phyloP scores from a whole-genome alignment of 495 filamentous ascomycete genomes.

The Hyphodiscus hymeniophilus region DNA sequence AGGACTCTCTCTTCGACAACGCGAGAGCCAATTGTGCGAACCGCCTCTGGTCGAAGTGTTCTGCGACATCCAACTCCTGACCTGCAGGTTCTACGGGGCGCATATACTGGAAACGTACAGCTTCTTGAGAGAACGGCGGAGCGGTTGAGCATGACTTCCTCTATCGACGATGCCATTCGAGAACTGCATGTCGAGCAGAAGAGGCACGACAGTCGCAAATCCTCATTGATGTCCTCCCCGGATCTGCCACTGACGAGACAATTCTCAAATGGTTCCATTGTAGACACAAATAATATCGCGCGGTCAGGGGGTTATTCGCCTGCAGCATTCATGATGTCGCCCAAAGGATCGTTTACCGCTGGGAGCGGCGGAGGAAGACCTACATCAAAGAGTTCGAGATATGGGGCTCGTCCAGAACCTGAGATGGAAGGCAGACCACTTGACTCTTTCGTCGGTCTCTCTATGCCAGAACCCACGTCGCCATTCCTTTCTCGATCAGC shows the following conservation, averaged over 20 bases:
- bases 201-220: slow-evolving; percentile 51
- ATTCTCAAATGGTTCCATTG: slow-evolving; percentile 57
- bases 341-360: slow-evolving; percentile 52
- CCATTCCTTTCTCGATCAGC: slow-evolving; percentile 13
- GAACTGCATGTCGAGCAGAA: slow-evolving; percentile 74
- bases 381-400: slow-evolving; percentile 42
- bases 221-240: slow-evolving; percentile 35
- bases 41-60: slow-evolving; percentile 50
- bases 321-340: slow-evolving; percentile 55
- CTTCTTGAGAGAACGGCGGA: slow-evolving; percentile 77
- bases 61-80: slow-evolving; percentile 73
- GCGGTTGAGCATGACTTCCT: slow-evolving; percentile 67
- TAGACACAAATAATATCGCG: slow-evolving; percentile 56
- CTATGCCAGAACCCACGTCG: slow-evolving; percentile 19
- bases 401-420: slow-evolving; percentile 45
- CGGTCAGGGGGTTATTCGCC: slow-evolving; percentile 68
- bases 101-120: slow-evolving; percentile 66
- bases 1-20: background rate
- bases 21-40: slow-evolving; percentile 44
- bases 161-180: slow-evolving; percentile 74
- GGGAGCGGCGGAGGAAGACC: slow-evolving; percentile 49
- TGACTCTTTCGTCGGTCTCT: slow-evolving; percentile 25
- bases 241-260: slow-evolving; percentile 26
- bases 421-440: slow-evolving; percentile 35
- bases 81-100: slow-evolving; percentile 62